Conservation (phyloP, 148 eudicot species). For the Dysphania ambrosioides region DNA sequence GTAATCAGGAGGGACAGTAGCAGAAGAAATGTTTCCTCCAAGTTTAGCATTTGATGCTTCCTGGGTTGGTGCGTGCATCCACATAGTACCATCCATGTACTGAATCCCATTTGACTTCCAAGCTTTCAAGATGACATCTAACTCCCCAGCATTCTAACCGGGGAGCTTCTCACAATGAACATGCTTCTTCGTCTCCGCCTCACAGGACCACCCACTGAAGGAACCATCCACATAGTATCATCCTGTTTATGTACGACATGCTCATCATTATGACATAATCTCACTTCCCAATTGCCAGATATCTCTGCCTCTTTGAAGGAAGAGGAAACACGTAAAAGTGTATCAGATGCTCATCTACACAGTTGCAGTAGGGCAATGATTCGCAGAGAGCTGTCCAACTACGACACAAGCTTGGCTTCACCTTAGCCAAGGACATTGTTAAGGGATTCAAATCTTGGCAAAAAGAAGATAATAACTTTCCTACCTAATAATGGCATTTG, state of each 20-base stretch:
- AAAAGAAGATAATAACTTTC: slow-evolving; percentile 71
- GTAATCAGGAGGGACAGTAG: too few species aligned
- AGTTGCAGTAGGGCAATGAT: slow-evolving; percentile 96
- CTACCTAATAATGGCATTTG: slow-evolving; percentile 49
- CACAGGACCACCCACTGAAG: too few species aligned
- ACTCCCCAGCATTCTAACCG: too few species aligned
- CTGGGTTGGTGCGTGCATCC: too few species aligned
- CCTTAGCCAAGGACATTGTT: slow-evolving; percentile 75
- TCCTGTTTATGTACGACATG: slow-evolving; percentile 92
- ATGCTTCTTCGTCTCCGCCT: too few species aligned
- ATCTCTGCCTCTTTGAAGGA: slow-evolving; percentile 51
- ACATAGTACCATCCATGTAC: too few species aligned
- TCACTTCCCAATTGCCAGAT: slow-evolving; percentile 82
- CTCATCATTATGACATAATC: slow-evolving; percentile 79
- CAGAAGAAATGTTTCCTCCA: too few species aligned
- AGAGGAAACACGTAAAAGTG: slow-evolving; percentile 36
- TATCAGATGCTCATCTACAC: slow-evolving; percentile 49
- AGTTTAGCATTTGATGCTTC: too few species aligned
- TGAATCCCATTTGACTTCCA: too few species aligned
- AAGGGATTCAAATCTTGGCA: slow-evolving; percentile 90
- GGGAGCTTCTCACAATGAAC: too few species aligned
- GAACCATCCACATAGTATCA: too few species aligned
- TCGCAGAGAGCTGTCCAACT: slow-evolving; percentile 85
- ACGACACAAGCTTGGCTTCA: slow-evolving; percentile 63
- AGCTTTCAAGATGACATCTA: too few species aligned